Evolutionary conservation across 306 rosid genomes (phyloP).

Genomic region (Fragaria ananassa): DNA sequence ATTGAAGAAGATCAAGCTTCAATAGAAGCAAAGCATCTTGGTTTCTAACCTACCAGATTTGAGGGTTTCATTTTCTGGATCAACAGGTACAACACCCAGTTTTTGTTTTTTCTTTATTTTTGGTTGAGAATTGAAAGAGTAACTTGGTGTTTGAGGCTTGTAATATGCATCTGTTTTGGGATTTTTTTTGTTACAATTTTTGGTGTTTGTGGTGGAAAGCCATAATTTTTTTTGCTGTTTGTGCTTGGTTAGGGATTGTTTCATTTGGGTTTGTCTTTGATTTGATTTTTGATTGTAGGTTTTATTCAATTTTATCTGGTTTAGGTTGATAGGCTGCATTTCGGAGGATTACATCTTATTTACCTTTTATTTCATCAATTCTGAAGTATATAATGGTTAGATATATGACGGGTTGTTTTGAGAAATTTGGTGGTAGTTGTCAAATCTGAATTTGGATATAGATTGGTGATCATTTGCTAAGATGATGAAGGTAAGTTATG

Average conservation of each 20-base stretch:
- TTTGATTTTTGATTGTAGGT: conserved; percentile 9
- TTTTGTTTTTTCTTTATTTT: background rate
- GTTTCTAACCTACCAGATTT: conserved; percentile 5
- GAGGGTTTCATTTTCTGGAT: background rate
- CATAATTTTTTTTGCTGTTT: background rate
- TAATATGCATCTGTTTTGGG: background rate
- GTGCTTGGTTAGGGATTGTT: background rate
- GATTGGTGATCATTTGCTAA: background rate
- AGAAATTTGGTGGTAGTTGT: background rate
- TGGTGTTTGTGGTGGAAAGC: background rate
- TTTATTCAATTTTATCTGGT: conserved; percentile 1
- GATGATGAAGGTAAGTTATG: background rate
- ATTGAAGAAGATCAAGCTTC: conserved; percentile 7
- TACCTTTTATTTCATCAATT: background rate
- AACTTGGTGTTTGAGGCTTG: background rate
- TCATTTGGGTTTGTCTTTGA: background rate
- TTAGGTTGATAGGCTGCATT: background rate
- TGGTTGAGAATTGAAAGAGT: background rate
- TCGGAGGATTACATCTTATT: background rate
- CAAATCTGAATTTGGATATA: background rate
- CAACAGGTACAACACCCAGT: conserved; percentile 3
- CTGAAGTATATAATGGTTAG: background rate
- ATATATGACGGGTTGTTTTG: background rate
- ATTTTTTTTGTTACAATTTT: background rate
- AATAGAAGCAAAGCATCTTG: background rate